Evolutionary conservation across 2,329 filamentous ascomycete genomes (phyloP).

Genomic region (Neoscytalidium dimidiatum): DNA sequence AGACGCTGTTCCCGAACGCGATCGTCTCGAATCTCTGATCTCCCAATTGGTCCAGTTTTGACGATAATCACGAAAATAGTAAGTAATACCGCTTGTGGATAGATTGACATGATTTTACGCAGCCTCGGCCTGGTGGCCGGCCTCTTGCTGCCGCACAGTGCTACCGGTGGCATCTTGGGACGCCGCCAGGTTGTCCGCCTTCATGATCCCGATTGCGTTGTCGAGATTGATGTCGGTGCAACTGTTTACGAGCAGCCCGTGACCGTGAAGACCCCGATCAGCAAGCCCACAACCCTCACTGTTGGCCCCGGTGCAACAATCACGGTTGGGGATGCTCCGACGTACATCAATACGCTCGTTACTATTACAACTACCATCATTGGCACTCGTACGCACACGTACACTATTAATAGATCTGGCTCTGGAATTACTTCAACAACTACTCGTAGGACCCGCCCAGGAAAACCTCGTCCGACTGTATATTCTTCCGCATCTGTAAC

Average conservation of each 20-base stretch:
- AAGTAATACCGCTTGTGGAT: background rate
- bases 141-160: conserved; percentile 6
- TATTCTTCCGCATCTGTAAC: background rate
- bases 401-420: background rate
- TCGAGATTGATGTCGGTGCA: background rate
- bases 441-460: background rate
- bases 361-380: background rate
- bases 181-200: background rate
- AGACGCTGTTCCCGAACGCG: background rate
- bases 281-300: background rate
- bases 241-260: conserved; percentile 12
- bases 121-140: conserved; percentile 13
- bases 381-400: background rate
- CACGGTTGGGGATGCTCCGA: background rate
- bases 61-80: background rate
- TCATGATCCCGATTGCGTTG: conserved; percentile 6
- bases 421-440: background rate
- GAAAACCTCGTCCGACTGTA: background rate
- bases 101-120: conserved; percentile 16
- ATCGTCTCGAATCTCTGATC: background rate
- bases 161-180: background rate
- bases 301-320: background rate
- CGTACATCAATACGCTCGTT: background rate
- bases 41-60: background rate
- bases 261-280: background rate